A percentile compares a stretch with the other conserved stretches of the same genome.
Evolutionary conservation across 2,329 filamentous ascomycete genomes (phyloP).

Genomic region (Alternaria conjuncta): DNA sequence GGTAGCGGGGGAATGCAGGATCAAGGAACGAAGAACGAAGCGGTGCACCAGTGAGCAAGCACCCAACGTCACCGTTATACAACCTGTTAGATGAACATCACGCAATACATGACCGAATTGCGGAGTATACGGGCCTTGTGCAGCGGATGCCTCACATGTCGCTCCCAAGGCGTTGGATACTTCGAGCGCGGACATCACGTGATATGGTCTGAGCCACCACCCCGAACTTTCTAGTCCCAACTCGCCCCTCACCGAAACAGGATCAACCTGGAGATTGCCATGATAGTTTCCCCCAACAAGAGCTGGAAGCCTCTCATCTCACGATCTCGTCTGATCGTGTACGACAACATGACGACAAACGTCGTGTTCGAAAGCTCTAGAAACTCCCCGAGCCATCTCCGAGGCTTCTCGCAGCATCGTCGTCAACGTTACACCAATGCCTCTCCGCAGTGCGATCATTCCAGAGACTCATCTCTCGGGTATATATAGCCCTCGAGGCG

Average conservation of each 20-base stretch:
- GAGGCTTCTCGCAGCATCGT: conserved; percentile 24
- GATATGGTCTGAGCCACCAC: conserved; percentile 5
- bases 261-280: neutral
- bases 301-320: conserved; percentile 3
- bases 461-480: conserved; percentile 28
- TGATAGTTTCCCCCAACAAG: neutral
- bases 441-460: conserved; percentile 28
- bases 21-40: neutral
- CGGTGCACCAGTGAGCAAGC: neutral
- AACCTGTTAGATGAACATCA: neutral
- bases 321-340: conserved; percentile 1
- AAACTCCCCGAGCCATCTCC: conserved; percentile 29
- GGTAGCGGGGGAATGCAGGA: neutral
- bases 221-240: conserved; percentile 12
- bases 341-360: conserved; percentile 11
- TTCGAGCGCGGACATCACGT: conserved; percentile 16
- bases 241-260: neutral
- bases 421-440: conserved; percentile 7
- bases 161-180: neutral
- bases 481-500: conserved; percentile 37
- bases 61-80: neutral
- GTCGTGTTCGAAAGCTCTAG: conserved; percentile 29
- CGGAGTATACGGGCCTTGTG: neutral
- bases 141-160: neutral
- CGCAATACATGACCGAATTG: neutral